Evolutionary conservation across 2,329 filamentous ascomycete species (phyloP), one percentile per base, ranked within the genome.

Genomic region (Hypoxylon sp.): DNA sequence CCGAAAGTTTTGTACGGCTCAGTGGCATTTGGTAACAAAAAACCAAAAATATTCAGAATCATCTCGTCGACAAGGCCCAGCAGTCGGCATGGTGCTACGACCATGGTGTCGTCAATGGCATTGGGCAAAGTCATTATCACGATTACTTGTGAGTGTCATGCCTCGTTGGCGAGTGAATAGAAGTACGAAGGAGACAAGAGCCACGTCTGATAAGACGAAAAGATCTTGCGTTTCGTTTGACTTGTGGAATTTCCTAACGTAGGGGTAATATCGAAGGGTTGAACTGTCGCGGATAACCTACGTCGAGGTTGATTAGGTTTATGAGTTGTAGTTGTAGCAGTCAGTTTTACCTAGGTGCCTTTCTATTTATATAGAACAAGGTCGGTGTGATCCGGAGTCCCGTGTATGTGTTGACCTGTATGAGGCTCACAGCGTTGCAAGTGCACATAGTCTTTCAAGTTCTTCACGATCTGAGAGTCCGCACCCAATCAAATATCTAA

Each of bases 1-100:
- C 17, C n/a, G 6, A 56, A 64, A 22, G 52, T 61, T 3, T 3
- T 2, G 33, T 44, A 68, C 13, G 51, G 55, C 9, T 17, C 19
- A 5, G 10, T 37, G 29, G 11, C n/a, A 1, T n/a, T 9, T 19
- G 24, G 39, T n/a, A 5, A 56, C 60, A 17, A 48, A 14, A 17
- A 55, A 1, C 3, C 3, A 31, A 29, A 60, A 5, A 68, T 13
- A 11, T 48, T 3, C 5, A 9, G 11, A 31, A 64, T 3, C 1
- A 53, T 1, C 1, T 56, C 59, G 1, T 5, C 0, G 3, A 51
- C 44, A 2, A 67, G 29, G 5, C 50, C 2, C 5, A 68, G 51
- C 5, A 67, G n/a, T 5, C 3, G 47, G n/a, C 33, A 29, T n/a
- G 3, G 6, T 3, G 11, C 11, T 10, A 5, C 17, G 11, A 33